Conservation (phyloP, 1,284 basidiomycete species). For the Sporisorium sorghi region DNA sequence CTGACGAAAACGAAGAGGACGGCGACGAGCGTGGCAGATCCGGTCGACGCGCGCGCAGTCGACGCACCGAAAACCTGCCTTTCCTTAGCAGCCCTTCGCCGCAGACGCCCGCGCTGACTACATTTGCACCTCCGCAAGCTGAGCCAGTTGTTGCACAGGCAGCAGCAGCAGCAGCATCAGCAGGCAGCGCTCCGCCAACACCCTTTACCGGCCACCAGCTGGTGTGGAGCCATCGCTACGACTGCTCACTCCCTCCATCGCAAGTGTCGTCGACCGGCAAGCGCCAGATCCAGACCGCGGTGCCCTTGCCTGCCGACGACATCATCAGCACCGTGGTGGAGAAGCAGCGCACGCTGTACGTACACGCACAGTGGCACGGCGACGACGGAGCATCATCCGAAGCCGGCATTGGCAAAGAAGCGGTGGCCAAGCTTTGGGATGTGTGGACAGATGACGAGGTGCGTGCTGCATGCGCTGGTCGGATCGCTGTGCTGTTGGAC, state of each 20-base stretch:
- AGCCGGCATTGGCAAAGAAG: slow-evolving; percentile 21
- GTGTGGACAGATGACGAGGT: slow-evolving; percentile 45
- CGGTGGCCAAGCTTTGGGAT: slow-evolving; percentile 40
- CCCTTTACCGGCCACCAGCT: slow-evolving; percentile 41
- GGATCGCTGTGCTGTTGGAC: slow-evolving; percentile 26
- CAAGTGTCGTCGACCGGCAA: slow-evolving; percentile 36
- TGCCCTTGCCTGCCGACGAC: slow-evolving; percentile 29
- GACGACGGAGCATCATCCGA: slow-evolving; percentile 28
- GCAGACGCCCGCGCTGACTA: slow-evolving; percentile 17
- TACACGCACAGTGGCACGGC: slow-evolving; percentile 42
- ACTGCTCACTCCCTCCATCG: slow-evolving; percentile 18
- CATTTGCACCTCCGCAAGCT: background rate
- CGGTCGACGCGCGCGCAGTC: slow-evolving; percentile 45
- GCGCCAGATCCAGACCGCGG: slow-evolving; percentile 38
- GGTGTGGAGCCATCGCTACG: slow-evolving; percentile 46
- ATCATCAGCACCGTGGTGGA: slow-evolving; percentile 31
- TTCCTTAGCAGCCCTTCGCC: slow-evolving; percentile 52
- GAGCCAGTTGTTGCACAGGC: background rate
- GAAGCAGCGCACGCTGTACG: slow-evolving; percentile 47
- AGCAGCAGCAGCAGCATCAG: background rate
- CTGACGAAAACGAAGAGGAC: slow-evolving; percentile 36
- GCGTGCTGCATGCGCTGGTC: slow-evolving; percentile 37
- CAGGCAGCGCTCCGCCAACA: slow-evolving; percentile 25
- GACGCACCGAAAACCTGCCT: slow-evolving; percentile 49
- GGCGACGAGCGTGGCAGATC: slow-evolving; percentile 32